These are phyloP conservation scores for Pisolithus marmoratus DNA, from an alignment of 768 basidiomycete genomes.

Conservation along the genomic window DNA sequence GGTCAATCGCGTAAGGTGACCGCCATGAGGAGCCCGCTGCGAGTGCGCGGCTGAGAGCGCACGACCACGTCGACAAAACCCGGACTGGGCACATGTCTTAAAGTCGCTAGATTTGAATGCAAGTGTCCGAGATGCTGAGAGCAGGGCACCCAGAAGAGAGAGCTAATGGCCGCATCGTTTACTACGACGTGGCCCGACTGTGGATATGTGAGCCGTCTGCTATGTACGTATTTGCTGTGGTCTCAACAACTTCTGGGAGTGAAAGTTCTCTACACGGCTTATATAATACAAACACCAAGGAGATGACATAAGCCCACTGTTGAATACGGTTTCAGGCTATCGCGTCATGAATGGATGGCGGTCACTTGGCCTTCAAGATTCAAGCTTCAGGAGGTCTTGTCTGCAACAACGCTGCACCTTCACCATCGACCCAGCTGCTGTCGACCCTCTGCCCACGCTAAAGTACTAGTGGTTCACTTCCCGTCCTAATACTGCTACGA, in stretches of 20 bases:
- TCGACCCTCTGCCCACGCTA: too few relatives aligned
- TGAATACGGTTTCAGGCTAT: too few relatives aligned
- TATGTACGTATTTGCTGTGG: neutral
- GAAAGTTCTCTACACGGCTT: too few relatives aligned
- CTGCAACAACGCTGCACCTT: too few relatives aligned
- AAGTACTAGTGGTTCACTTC: too few relatives aligned
- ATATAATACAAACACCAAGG: neutral
- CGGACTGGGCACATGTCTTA: slow-evolving; percentile 91
- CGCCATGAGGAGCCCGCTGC: slow-evolving; percentile 57
- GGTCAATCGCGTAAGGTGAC: slow-evolving; percentile 82
- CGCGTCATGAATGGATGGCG: too few relatives aligned
- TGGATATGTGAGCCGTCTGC: neutral
- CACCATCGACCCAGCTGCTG: too few relatives aligned
- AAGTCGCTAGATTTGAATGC: slow-evolving; percentile 83
- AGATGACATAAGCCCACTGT: too few relatives aligned
- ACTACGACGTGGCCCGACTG: neutral
- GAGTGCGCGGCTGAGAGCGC: slow-evolving; percentile 72
- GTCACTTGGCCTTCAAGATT: too few relatives aligned
- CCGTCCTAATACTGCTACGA: too few relatives aligned
- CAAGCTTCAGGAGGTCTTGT: too few relatives aligned
- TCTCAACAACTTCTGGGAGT: too few relatives aligned
- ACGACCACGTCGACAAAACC: slow-evolving; percentile 90
- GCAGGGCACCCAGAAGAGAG: slow-evolving; percentile 28
- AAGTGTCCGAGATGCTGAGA: slow-evolving; percentile 22
- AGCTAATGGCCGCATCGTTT: slow-evolving; percentile 15